These are phyloP conservation scores for Gillenia trifoliata DNA, from an alignment of 306 rosid species.

Conservation along the genomic window DNA sequence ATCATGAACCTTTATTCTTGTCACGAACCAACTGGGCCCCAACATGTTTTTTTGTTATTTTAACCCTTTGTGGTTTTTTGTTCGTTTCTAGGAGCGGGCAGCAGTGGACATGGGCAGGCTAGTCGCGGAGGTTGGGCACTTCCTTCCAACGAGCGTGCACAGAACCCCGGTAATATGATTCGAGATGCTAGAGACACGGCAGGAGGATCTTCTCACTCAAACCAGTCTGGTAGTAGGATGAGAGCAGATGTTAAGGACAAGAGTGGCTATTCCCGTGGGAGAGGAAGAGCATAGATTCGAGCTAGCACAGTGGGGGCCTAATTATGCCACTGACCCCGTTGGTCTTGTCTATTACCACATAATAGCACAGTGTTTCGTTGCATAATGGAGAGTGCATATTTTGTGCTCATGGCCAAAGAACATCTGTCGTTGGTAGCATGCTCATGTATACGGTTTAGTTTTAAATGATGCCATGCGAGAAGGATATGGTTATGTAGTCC, in stretches of 20 bases:
- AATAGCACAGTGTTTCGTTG: background rate
- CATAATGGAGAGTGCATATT: background rate
- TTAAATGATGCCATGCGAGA: background rate
- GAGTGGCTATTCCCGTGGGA: slow-evolving; percentile 19
- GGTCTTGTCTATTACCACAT: too few species aligned
- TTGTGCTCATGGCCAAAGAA: background rate
- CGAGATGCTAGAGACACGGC: slow-evolving; percentile 19
- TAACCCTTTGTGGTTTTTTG: background rate
- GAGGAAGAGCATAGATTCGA: slow-evolving; percentile 19
- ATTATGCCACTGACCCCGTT: background rate
- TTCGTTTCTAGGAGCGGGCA: slow-evolving; percentile 32
- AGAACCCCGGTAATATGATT: slow-evolving; percentile 16
- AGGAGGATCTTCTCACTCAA: slow-evolving; percentile 27
- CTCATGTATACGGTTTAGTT: background rate
- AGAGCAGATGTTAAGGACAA: slow-evolving; percentile 18
- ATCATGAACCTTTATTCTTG: background rate
- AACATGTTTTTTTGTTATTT: background rate
- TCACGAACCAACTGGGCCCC: background rate
- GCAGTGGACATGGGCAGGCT: slow-evolving; percentile 30
- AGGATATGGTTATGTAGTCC: background rate
- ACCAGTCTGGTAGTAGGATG: slow-evolving; percentile 21
- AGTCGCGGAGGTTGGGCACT: slow-evolving; percentile 54
- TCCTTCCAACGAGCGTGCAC: slow-evolving; percentile 41
- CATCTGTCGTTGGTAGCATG: background rate
- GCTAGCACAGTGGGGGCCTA: background rate